Conservation (phyloP, 2,329 filamentous ascomycete species). For the Pyrenophora teres region DNA sequence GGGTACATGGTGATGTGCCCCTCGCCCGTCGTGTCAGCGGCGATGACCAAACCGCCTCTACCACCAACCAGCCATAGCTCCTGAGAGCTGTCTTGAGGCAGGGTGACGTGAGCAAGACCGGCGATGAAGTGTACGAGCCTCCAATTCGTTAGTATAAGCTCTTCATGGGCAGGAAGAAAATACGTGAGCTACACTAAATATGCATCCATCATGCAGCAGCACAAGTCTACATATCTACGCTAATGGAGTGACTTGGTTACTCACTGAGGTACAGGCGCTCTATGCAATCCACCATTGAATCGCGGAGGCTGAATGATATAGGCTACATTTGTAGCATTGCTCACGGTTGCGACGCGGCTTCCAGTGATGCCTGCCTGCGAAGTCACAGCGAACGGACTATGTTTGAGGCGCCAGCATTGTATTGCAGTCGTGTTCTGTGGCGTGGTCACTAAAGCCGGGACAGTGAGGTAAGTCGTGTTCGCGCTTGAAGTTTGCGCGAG, state of each 20-base stretch:
- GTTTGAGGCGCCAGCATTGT: slow-evolving; percentile 43
- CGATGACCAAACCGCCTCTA: slow-evolving; percentile 38
- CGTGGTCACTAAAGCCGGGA: slow-evolving; percentile 42
- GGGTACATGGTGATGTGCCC: slow-evolving; percentile 44
- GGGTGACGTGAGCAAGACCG: slow-evolving; percentile 40
- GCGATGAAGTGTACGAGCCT: slow-evolving; percentile 40
- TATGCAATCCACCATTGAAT: slow-evolving; percentile 43
- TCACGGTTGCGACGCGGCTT: slow-evolving; percentile 25
- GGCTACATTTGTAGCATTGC: slow-evolving; percentile 28
- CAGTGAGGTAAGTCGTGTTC: slow-evolving; percentile 30
- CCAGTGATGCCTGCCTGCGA: slow-evolving; percentile 35
- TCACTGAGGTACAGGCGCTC: slow-evolving; percentile 38
- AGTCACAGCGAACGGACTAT: slow-evolving; percentile 30
- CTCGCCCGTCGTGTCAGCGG: slow-evolving; percentile 35
- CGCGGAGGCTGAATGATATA: slow-evolving; percentile 42
- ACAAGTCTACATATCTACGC: too few relatives aligned
- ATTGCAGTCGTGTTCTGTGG: slow-evolving; percentile 38
- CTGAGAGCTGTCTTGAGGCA: slow-evolving; percentile 28
- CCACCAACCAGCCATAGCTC: slow-evolving; percentile 43
- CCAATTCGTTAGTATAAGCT: background rate
- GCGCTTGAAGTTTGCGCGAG: slow-evolving; percentile 3
- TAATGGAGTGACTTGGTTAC: background rate
- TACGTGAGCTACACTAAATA: background rate
- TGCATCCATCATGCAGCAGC: too few relatives aligned
- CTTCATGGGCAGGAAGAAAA: too few relatives aligned